Conservation (phyloP, 2,329 filamentous ascomycete genomes). For the Pleoardoris graminearum region DNA sequence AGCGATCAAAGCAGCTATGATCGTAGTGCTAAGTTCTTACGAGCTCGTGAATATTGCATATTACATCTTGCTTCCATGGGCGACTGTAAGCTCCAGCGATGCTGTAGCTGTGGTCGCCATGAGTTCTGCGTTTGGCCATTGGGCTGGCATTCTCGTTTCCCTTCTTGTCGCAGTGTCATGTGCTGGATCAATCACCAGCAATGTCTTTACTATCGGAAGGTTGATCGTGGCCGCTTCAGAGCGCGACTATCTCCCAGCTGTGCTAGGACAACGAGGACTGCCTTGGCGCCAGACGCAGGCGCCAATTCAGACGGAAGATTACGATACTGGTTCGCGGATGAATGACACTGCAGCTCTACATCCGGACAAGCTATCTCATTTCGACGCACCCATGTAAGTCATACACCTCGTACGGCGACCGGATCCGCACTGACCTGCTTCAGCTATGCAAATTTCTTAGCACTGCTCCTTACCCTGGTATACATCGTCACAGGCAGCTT, state of each 20-base stretch:
- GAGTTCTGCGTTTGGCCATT: slow-evolving; percentile 55
- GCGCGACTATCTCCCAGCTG: slow-evolving; percentile 39
- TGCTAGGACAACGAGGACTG: slow-evolving; percentile 38
- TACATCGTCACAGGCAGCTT: slow-evolving; percentile 66
- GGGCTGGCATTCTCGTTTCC: slow-evolving; percentile 59
- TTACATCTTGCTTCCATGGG: slow-evolving; percentile 65
- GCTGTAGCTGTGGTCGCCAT: slow-evolving; percentile 63
- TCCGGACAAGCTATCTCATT: slow-evolving; percentile 11
- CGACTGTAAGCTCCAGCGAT: slow-evolving; percentile 60
- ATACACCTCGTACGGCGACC: neutral
- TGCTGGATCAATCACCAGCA: slow-evolving; percentile 64
- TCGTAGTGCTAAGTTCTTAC: slow-evolving; percentile 63
- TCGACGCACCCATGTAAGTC: slow-evolving; percentile 41
- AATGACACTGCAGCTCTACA: neutral
- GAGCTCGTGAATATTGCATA: slow-evolving; percentile 64
- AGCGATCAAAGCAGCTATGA: slow-evolving; percentile 64
- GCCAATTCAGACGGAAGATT: neutral
- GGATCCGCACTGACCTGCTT: neutral
- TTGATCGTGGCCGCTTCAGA: slow-evolving; percentile 61
- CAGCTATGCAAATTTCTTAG: slow-evolving; percentile 36
- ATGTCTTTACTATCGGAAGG: slow-evolving; percentile 64
- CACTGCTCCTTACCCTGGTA: slow-evolving; percentile 49
- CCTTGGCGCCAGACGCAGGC: slow-evolving; percentile 13
- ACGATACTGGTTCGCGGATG: neutral
- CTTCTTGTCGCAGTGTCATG: slow-evolving; percentile 63